A percentile compares a stretch with the other conserved stretches of the same genome.
These are phyloP conservation scores for Exophiala spinifera DNA, from an alignment of 2,329 filamentous ascomycete genomes.

Conservation along the genomic window DNA sequence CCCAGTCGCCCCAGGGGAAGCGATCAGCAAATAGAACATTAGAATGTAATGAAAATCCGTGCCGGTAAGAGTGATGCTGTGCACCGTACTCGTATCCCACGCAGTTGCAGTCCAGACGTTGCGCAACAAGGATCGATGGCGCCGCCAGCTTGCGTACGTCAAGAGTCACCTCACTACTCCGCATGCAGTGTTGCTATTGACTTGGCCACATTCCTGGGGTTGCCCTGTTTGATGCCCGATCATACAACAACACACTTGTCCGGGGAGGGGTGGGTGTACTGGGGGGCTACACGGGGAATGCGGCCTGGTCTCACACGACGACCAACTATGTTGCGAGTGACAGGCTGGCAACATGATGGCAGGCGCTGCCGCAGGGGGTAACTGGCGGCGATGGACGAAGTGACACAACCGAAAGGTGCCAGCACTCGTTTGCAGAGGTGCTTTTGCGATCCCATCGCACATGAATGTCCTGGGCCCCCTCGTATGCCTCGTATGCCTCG, in stretches of 20 bases:
- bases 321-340: not conserved
- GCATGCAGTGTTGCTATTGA: no score
- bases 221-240: not conserved
- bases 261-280: no score
- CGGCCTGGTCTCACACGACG: not conserved
- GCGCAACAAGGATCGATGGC: not conserved
- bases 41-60: not conserved
- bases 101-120: not conserved
- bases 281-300: not conserved
- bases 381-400: conserved; percentile 10
- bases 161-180: not conserved
- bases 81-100: not conserved
- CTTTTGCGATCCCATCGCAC: no score
- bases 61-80: not conserved
- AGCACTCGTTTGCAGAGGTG: not conserved
- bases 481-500: not conserved
- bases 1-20: no score
- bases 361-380: conserved; percentile 5
- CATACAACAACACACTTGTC: not conserved
- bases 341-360: not conserved
- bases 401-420: not conserved
- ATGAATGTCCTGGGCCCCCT: not conserved
- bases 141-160: not conserved
- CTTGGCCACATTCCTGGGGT: not conserved
- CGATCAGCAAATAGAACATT: not conserved